Evolutionary conservation across 2,329 filamentous ascomycete species (phyloP), one percentile per base, ranked within the genome.

Genomic region (Diaporthe ampelina): DNA sequence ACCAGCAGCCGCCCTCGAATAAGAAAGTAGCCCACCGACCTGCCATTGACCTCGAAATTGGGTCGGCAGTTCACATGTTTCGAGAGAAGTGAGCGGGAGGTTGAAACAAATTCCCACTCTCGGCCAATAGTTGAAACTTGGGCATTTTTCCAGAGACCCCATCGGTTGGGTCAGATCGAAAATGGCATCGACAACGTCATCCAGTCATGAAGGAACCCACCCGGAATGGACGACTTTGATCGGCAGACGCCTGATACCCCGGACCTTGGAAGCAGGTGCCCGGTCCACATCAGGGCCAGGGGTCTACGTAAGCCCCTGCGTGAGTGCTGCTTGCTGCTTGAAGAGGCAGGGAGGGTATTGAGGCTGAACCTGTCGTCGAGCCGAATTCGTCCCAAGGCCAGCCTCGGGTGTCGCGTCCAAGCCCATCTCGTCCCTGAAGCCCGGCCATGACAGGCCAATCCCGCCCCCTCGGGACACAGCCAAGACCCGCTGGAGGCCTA

Each of bases 251-350:
- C n/a, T 26, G n/a, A 21, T 26, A 68, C 63, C 63, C 48, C 63
- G n/a, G 63, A 54, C 45, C 63, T 68, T 68, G 63, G 24, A 26
- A 68, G 45, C 45, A 37, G 11, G 45, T 50, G 32, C 63, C 63
- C 48, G 45, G 3, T 26, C 63, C 63, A 68, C 63, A 40, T 29
- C 45, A 52, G n/a, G 48, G 21, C 63, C 63, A 67, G 63, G 63
- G 63, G 63, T 11, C 63, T 67, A 67, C 63, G 63, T 67, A 52
- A 67, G 63, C 63, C 63, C 63, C 63, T 67, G 63, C 45, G 61
- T 67, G 61, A 48, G 29, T 50, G 61, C 61, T 65, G 29, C 19
- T 35, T 19, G 21, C 45, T 10, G 45, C 45, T 11, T n/a, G 61
- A 19, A 52, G 13, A n/a, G 40, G 40, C 15, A n/a, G 3, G 10